Conservation (phyloP, 169 alveolate species). For the Fabrea salina region DNA sequence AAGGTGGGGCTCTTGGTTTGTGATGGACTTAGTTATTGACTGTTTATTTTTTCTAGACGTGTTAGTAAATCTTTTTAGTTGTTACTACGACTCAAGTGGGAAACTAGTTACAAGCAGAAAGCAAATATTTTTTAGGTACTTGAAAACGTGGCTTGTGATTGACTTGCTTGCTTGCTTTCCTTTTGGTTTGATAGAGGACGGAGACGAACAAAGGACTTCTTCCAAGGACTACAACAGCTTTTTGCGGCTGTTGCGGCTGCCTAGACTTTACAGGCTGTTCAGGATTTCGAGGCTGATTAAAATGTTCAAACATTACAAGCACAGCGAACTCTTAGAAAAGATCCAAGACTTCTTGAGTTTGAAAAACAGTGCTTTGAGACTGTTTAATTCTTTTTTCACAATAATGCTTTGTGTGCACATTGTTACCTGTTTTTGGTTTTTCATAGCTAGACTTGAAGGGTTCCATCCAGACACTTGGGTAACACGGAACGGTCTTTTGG, state of each 20-base stretch:
- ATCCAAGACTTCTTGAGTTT: slow-evolving; percentile 30
- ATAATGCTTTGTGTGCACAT: slow-evolving; percentile 52
- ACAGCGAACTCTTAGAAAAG: slow-evolving; percentile 11
- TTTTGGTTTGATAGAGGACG: not conserved
- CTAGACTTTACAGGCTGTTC: slow-evolving; percentile 56
- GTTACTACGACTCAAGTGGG: slow-evolving; percentile 54
- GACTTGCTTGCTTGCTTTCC: slow-evolving; percentile 70
- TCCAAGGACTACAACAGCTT: slow-evolving; percentile 37
- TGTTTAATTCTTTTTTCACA: slow-evolving; percentile 31
- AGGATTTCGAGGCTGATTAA: slow-evolving; percentile 53
- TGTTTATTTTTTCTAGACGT: slow-evolving; percentile 56
- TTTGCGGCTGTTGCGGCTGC: slow-evolving; percentile 47
- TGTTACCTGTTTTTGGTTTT: slow-evolving; percentile 34
- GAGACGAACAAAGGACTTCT: not conserved
- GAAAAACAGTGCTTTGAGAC: slow-evolving; percentile 42
- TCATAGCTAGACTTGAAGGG: slow-evolving; percentile 27
- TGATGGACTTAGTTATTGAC: slow-evolving; percentile 39
- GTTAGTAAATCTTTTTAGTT: slow-evolving; percentile 43
- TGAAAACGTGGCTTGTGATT: slow-evolving; percentile 59
- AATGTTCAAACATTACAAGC: slow-evolving; percentile 29
- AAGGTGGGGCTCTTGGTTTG: slow-evolving; percentile 39
- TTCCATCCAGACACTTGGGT: slow-evolving; percentile 60
- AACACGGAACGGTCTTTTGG: slow-evolving; percentile 31
- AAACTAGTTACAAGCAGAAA: slow-evolving; percentile 33
- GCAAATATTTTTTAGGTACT: slow-evolving; percentile 39